Evolutionary conservation across 2,329 filamentous ascomycete genomes (phyloP).

Genomic region (Cladorrhinum sp.): DNA sequence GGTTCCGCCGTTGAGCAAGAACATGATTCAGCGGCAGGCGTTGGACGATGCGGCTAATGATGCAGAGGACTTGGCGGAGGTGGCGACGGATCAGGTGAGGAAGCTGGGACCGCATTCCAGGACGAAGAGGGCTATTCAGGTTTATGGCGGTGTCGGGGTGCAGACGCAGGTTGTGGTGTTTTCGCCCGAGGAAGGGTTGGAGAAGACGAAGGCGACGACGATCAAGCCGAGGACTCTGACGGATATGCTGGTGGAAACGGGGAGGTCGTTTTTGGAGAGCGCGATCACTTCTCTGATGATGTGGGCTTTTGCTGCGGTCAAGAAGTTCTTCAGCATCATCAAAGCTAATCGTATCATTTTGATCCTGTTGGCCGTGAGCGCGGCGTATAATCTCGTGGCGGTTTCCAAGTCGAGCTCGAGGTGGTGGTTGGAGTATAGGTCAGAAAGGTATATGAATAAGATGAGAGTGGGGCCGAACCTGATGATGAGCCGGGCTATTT

Average conservation of each 20-base stretch:
- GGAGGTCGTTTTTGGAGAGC: slow-evolving; percentile 71
- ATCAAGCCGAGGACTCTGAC: slow-evolving; percentile 61
- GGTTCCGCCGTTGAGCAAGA: slow-evolving; percentile 58
- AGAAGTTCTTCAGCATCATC: slow-evolving; percentile 63
- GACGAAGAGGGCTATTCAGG: slow-evolving; percentile 73
- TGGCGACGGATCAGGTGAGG: slow-evolving; percentile 73
- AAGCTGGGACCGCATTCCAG: slow-evolving; percentile 70
- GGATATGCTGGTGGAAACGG: slow-evolving; percentile 68
- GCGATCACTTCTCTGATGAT: slow-evolving; percentile 73
- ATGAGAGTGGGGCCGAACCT: slow-evolving; percentile 76
- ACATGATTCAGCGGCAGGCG: slow-evolving; percentile 66
- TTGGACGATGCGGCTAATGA: slow-evolving; percentile 71
- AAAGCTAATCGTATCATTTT: slow-evolving; percentile 75
- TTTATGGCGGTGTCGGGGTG: slow-evolving; percentile 73
- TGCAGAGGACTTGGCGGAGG: slow-evolving; percentile 70
- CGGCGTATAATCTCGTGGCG: slow-evolving; percentile 70
- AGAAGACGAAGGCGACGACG: slow-evolving; percentile 42
- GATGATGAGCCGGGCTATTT: slow-evolving; percentile 82
- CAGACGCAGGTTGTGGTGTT: slow-evolving; percentile 63
- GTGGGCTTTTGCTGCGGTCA: slow-evolving; percentile 66
- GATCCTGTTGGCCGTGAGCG: slow-evolving; percentile 63
- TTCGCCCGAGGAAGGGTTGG: slow-evolving; percentile 46
- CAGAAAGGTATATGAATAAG: slow-evolving; percentile 74
- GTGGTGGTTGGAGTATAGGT: slow-evolving; percentile 85
- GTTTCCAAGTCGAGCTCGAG: slow-evolving; percentile 68